Percentiles rank a stretch among this genome's conserved stretches.
Conservation (phyloP, 306 rosid species). For the Lotus japonicus region DNA sequence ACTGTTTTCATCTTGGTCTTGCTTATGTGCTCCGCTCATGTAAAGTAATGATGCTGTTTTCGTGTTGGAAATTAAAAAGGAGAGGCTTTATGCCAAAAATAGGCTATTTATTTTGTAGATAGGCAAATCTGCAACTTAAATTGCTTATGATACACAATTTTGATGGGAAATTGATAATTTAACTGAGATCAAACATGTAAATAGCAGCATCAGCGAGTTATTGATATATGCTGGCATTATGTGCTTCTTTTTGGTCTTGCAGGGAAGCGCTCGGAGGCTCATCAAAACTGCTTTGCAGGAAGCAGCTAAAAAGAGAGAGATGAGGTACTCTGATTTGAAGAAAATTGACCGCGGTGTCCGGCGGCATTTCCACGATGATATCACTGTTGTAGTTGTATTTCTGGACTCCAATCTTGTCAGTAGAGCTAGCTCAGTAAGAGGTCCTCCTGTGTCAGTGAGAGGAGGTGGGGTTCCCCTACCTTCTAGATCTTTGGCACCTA, state of each 20-base stretch:
- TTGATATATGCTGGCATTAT: constrained; percentile 15
- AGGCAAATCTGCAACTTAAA: background rate
- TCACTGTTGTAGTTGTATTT: constrained; percentile 69
- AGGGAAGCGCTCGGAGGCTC: constrained; percentile 87
- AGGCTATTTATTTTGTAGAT: background rate
- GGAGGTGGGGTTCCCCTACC: constrained; percentile 59
- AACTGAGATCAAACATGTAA: background rate
- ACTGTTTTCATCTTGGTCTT: constrained; percentile 2
- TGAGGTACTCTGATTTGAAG: constrained; percentile 88
- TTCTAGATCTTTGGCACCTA: constrained; percentile 31
- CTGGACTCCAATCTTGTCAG: constrained; percentile 75
- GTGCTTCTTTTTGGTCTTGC: constrained; percentile 6
- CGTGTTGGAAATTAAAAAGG: background rate
- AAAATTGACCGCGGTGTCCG: constrained; percentile 87
- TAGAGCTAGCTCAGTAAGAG: constrained; percentile 54
- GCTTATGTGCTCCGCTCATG: background rate
- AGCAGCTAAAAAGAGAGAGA: constrained; percentile 93
- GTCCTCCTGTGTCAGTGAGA: constrained; percentile 57
- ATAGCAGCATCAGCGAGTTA: background rate
- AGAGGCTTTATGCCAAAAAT: background rate
- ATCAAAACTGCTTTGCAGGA: constrained; percentile 71
- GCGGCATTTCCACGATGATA: constrained; percentile 88
- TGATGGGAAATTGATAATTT: background rate
- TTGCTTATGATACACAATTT: constrained; percentile 2
- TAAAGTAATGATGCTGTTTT: background rate